Base-by-base conservation (phyloP, 345 rosid species). In the Lepidium aucheri region DNA sequence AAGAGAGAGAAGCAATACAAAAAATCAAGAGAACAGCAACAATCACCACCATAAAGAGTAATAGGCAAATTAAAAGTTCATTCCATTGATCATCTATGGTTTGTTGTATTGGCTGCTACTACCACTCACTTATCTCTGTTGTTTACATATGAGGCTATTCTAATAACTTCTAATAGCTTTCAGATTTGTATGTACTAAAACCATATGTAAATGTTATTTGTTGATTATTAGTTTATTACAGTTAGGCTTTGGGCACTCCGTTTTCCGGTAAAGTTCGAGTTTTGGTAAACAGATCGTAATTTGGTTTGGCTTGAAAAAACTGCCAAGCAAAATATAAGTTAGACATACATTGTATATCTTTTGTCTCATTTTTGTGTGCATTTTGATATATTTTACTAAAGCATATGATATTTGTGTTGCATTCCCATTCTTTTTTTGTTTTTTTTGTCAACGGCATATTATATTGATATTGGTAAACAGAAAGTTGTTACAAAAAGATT, bases 1-100 rank as follows among this genome's bases (percentile, higher is more conserved):
- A 73, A 84, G 88, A 64, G 97, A 92, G 76, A 84, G 44, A 64
- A 78, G 72, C 32, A 40, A 58, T 13, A 73, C 12, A 13, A 72
- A 51, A 69, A 74, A 69, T 49, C 40, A 53, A 44, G 70, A 74
- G 38, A 53, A 70, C 16, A 39, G 20, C 16, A 47, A 58, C 43
- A 68, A 33, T 60, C 68, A 61, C 68, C 39, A 46, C 18, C 76
- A 60, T 60, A 47, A 17, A 60, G 72, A 73, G 7, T 66, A 14
- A 40, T 49, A 42, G 39, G 26, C 44, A 50, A 28, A 30, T n/a
- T 46, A 14, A 49, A 63, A 40, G 36, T 2, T 28, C 8, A 35
- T 9, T 2, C 2, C 5, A 4, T 39, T 47, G 33, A 17, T 46
- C 39, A 35, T 28, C 24, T 30, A 43, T 7, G 33, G 74, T 62